These are phyloP conservation scores for Antitrichia curtipendula DNA, from an alignment of 225 moss, liverwort and hornwort genomes.

Conservation along the genomic window DNA sequence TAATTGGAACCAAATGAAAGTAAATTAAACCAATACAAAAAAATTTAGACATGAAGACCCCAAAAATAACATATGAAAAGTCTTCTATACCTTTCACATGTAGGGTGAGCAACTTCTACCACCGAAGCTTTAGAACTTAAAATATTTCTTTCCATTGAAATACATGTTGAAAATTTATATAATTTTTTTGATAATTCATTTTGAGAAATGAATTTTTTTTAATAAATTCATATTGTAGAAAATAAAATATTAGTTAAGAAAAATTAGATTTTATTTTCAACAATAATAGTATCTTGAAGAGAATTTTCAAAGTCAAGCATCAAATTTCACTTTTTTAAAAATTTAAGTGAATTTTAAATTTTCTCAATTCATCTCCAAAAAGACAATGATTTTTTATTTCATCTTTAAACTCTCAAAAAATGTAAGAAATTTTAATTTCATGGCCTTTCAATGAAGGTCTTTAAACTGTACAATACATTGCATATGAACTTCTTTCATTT, in stretches of 20 bases:
- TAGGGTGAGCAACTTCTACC: neutral
- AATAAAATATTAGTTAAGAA: too few species aligned
- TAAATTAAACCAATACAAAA: rapidly evolving
- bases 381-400: neutral
- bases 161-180: too few species aligned
- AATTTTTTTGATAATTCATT: neutral
- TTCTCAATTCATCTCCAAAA: rapidly evolving
- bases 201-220: too few species aligned
- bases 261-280: neutral
- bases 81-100: too few species aligned
- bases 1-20: neutral
- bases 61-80: neutral
- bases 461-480: neutral
- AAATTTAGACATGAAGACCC: neutral
- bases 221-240: too few species aligned
- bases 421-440: neutral
- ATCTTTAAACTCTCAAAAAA: too few species aligned
- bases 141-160: rapidly evolving
- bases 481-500: neutral
- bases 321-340: neutral
- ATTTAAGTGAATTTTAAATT: neutral
- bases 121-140: neutral
- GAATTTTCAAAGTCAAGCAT: neutral
- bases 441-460: too few species aligned
- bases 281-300: rapidly evolving